Percentiles rank a stretch among this genome's conserved stretches.
These are phyloP conservation scores for Aspergillus chevalieri DNA, from an alignment of 2,329 filamentous ascomycete genomes.

Conservation along the genomic window DNA sequence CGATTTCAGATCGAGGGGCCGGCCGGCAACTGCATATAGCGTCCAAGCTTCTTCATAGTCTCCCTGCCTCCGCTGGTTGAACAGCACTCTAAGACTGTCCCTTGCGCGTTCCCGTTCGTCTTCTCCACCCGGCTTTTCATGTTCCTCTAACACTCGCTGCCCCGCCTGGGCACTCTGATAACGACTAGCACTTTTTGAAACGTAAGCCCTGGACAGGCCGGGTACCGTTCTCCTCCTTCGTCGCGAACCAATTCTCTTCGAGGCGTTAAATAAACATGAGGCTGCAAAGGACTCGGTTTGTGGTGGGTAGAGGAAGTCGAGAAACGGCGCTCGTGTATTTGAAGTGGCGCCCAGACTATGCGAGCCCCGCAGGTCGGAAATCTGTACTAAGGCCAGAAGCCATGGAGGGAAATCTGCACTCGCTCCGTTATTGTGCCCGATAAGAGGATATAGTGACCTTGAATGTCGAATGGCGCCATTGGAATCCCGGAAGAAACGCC, in stretches of 20 bases:
- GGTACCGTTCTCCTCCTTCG: conserved; percentile 20
- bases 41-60: conserved; percentile 39
- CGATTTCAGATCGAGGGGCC: conserved; percentile 19
- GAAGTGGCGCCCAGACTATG: conserved; percentile 8
- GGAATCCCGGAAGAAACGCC: conserved; percentile 39
- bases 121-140: background rate
- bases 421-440: conserved; percentile 30
- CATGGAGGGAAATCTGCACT: conserved; percentile 26
- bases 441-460: conserved; percentile 28
- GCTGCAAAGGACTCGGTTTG: conserved; percentile 18
- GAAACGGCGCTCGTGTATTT: conserved; percentile 17
- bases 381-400: conserved; percentile 27
- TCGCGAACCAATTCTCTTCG: conserved; percentile 19
- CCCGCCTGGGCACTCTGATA: conserved; percentile 3
- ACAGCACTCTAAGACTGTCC: conserved; percentile 12
- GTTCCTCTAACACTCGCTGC: conserved; percentile 5
- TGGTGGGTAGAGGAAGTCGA: conserved; percentile 39
- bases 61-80: conserved; percentile 7
- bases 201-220: conserved; percentile 21
- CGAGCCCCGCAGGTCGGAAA: conserved; percentile 13
- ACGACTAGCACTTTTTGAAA: conserved; percentile 15
- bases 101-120: conserved; percentile 11
- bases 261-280: conserved; percentile 17
- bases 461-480: conserved; percentile 33
- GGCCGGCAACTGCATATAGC: conserved; percentile 29